Conservation (phyloP, 306 rosid species). For the Potentilla sterilis region DNA sequence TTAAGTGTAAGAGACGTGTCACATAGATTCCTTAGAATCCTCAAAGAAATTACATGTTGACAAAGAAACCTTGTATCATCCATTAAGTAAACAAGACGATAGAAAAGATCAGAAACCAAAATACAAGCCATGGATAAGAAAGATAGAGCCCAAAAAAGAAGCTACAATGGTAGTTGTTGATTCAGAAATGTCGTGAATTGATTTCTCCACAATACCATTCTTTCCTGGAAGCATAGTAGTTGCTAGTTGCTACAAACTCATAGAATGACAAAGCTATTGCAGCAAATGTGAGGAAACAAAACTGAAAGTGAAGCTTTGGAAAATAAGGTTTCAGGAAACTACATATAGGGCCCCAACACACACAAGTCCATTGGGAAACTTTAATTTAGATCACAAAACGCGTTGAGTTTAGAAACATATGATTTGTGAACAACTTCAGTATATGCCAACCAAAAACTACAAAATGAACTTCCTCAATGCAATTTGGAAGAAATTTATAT, state of each 20-base stretch:
- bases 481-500: background rate
- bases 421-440: background rate
- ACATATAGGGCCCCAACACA: background rate
- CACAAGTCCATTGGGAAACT: background rate
- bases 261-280: background rate
- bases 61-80: background rate
- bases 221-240: background rate
- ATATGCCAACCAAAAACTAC: background rate
- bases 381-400: background rate
- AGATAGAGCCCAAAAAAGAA: background rate
- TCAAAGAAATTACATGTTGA: slow-evolving; percentile 14
- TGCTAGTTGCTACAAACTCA: background rate
- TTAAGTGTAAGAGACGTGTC: background rate
- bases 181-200: background rate
- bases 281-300: background rate
- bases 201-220: background rate
- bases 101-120: background rate
- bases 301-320: background rate
- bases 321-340: background rate
- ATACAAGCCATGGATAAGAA: background rate
- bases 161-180: background rate
- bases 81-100: background rate
- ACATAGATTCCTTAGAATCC: slow-evolving; percentile 9
- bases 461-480: background rate
- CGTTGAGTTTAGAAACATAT: background rate